These are phyloP conservation scores for Alternaria atra DNA, from an alignment of 2,329 filamentous ascomycete species.

Conservation along the genomic window DNA sequence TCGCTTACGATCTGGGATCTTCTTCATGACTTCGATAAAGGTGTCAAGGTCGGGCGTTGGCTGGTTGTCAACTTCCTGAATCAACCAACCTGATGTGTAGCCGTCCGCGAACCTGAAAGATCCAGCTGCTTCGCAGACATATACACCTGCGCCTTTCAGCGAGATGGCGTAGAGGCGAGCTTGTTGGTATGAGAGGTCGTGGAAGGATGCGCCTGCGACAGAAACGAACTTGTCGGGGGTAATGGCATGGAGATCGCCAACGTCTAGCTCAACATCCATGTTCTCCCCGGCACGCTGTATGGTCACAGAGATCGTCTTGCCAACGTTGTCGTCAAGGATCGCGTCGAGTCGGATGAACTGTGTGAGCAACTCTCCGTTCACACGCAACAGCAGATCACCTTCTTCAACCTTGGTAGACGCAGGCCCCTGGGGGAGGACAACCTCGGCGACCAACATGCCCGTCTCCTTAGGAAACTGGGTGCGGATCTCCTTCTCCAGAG, in stretches of 20 bases:
- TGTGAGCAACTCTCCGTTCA: conserved; percentile 91
- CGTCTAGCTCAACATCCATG: conserved; percentile 81
- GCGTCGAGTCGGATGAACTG: conserved; percentile 93
- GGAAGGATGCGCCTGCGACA: conserved; percentile 92
- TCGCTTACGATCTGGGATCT: conserved; percentile 80
- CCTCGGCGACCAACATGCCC: conserved; percentile 96
- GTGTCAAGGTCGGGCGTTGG: conserved; percentile 86
- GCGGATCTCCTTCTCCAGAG: conserved; percentile 87
- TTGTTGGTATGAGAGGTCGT: conserved; percentile 96
- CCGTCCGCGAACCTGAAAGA: conserved; percentile 92
- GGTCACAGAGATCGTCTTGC: conserved; percentile 77
- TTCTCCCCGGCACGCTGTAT: conserved; percentile 91
- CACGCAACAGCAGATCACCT: conserved; percentile 90
- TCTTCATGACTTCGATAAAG: conserved; percentile 90
- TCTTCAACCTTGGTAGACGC: conserved; percentile 89
- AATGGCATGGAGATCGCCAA: conserved; percentile 91
- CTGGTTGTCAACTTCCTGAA: conserved; percentile 91
- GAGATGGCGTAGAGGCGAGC: conserved; percentile 94
- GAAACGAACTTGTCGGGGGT: conserved; percentile 96
- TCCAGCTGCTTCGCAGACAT: conserved; percentile 91
- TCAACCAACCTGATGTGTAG: conserved; percentile 89
- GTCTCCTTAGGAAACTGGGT: conserved; percentile 89
- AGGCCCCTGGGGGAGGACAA: conserved; percentile 89
- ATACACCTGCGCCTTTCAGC: conserved; percentile 79
- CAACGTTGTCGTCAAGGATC: conserved; percentile 88